Percentiles rank a stretch among this genome's conserved stretches.
Conservation (phyloP, 164 flowering plant species). For the Macadamia integrifolia region DNA sequence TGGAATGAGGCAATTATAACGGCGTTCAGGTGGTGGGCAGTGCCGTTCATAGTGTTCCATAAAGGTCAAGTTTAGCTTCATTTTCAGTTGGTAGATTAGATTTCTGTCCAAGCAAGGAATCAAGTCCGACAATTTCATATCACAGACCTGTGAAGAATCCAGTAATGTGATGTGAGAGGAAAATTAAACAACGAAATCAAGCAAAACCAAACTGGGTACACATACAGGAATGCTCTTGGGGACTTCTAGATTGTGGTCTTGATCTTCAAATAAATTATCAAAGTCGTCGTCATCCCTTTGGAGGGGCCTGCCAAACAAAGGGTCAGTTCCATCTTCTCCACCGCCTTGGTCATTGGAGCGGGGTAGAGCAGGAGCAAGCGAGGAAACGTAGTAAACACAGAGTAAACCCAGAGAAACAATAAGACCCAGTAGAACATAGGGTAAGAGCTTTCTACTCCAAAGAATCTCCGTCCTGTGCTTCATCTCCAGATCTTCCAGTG, state of each 20-base stretch:
- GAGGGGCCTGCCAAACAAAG: constrained; percentile 23
- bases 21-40: constrained; percentile 68
- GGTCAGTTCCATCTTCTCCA: constrained; percentile 36
- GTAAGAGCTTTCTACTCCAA: constrained; percentile 28
- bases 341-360: constrained; percentile 24
- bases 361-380: constrained; percentile 36
- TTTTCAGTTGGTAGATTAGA: constrained; percentile 55
- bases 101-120: constrained; percentile 87
- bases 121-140: constrained; percentile 58
- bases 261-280: constrained; percentile 30
- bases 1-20: constrained; percentile 80
- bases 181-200: not conserved
- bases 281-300: constrained; percentile 22
- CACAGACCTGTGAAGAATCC: constrained; percentile 47
- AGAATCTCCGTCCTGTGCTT: constrained; percentile 34
- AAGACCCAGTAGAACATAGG: constrained; percentile 35
- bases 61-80: constrained; percentile 60
- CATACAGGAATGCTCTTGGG: constrained; percentile 62
- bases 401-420: constrained; percentile 42
- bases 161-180: not conserved
- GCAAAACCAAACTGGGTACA: not conserved
- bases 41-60: constrained; percentile 97
- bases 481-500: constrained; percentile 25
- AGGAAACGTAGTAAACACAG: constrained; percentile 51
- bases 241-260: constrained; percentile 31